Evolutionary conservation across 2,329 filamentous ascomycete species (phyloP).

Genomic region (Cercospora sp.): DNA sequence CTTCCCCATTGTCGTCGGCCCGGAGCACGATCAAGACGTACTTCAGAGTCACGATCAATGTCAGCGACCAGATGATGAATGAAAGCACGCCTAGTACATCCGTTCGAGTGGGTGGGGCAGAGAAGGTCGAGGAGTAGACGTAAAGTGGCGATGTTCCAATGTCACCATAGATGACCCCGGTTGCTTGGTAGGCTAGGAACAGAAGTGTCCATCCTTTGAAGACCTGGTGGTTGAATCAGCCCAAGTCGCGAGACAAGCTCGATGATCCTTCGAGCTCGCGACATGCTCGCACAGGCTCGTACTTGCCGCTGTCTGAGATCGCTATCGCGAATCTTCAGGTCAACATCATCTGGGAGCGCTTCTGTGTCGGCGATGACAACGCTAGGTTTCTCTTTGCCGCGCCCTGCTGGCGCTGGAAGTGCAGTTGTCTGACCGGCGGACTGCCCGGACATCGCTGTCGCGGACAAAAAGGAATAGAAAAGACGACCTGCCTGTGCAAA

Average conservation of each 20-base stretch:
- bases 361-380: neutral
- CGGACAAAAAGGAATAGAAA: neutral
- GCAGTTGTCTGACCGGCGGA: no score
- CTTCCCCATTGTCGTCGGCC: conserved; percentile 70
- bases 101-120: conserved; percentile 51
- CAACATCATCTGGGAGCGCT: conserved; percentile 6
- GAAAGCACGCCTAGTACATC: conserved; percentile 66
- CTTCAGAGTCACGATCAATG: conserved; percentile 68
- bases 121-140: conserved; percentile 67
- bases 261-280: neutral
- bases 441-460: neutral
- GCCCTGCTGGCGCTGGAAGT: neutral
- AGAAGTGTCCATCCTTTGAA: conserved; percentile 37
- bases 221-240: conserved; percentile 25
- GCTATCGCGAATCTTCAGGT: conserved; percentile 20
- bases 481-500: neutral
- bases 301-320: conserved; percentile 23
- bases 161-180: conserved; percentile 68
- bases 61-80: conserved; percentile 68
- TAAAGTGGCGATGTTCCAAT: conserved; percentile 69
- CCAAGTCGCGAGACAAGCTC: conserved; percentile 13
- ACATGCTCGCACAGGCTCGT: conserved; percentile 6
- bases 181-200: conserved; percentile 63
- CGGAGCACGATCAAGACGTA: conserved; percentile 65
- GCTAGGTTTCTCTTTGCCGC: neutral